phyloP scores from a whole-genome alignment of 139 green algal species.

The Chlamydomonas incerta region DNA sequence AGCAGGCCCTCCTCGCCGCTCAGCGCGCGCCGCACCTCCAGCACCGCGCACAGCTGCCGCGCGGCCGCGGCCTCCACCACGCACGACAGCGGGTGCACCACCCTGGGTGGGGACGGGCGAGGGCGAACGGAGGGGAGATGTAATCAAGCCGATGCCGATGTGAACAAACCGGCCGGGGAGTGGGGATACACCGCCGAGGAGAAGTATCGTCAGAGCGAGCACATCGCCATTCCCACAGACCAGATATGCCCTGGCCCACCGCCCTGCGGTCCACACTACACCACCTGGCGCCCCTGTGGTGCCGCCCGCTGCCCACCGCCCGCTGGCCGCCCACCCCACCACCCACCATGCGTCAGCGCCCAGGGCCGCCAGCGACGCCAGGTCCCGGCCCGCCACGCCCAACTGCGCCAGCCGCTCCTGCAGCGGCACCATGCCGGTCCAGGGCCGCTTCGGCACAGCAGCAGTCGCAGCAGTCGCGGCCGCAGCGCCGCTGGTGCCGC shows the following conservation, averaged over 20 bases:
- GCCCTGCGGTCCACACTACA: too few relatives aligned
- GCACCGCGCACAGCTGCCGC: constrained; percentile 34
- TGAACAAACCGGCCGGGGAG: too few relatives aligned
- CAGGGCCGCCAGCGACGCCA: constrained; percentile 29
- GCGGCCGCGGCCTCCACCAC: constrained; percentile 39
- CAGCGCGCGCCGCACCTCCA: constrained; percentile 33
- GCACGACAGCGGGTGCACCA: constrained; percentile 37
- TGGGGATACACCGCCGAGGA: too few relatives aligned
- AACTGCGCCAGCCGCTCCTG: constrained; percentile 43
- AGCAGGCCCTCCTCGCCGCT: constrained; percentile 6
- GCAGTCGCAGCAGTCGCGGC: not conserved
- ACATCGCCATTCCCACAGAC: too few relatives aligned
- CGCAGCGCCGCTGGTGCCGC: not conserved
- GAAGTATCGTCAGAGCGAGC: too few relatives aligned
- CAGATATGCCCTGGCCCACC: not conserved
- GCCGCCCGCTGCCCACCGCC: not conserved
- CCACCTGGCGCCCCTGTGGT: too few relatives aligned
- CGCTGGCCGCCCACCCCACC: not conserved
- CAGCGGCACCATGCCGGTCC: constrained; percentile 34
- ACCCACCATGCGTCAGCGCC: constrained; percentile 25
- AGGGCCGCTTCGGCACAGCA: not conserved
- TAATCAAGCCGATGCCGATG: too few relatives aligned
- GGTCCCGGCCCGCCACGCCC: constrained; percentile 11
- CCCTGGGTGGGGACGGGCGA: too few relatives aligned
- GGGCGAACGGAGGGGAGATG: too few relatives aligned